Conservation (phyloP, 176 grass and related monocot genomes). For the Dendrocalamus sinicus region DNA sequence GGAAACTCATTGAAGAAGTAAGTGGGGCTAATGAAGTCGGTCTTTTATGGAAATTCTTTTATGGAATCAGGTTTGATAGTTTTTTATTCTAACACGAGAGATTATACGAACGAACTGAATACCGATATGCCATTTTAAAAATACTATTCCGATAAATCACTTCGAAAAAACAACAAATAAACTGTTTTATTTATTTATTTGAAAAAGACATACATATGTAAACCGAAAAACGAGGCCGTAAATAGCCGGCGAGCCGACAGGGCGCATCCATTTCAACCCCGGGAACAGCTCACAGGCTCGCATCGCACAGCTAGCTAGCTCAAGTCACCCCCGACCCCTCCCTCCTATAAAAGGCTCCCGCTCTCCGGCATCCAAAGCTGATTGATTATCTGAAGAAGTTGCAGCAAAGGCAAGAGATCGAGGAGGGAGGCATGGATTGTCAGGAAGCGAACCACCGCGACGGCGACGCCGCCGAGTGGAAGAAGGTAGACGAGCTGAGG, state of each 20-base stretch:
- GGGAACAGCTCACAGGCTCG: not conserved
- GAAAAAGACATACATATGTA: fast-evolving
- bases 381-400: not conserved
- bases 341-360: not conserved
- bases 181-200: too few relatives aligned
- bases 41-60: too few relatives aligned
- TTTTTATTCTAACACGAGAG: too few relatives aligned
- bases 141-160: too few relatives aligned
- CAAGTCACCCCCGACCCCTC: not conserved
- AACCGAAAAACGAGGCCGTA: not conserved
- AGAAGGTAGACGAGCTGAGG: constrained; percentile 68
- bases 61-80: too few relatives aligned
- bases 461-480: constrained; percentile 51
- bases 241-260: constrained; percentile 1
- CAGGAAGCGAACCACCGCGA: not conserved
- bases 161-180: too few relatives aligned
- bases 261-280: not conserved
- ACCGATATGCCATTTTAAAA: too few relatives aligned
- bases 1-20: too few relatives aligned
- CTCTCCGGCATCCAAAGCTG: not conserved
- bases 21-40: too few relatives aligned
- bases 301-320: not conserved
- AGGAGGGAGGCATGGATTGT: constrained; percentile 33
- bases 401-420: not conserved
- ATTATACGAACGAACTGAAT: too few relatives aligned